Conservation (phyloP, 345 rosid genomes). For the Gossypium ekmanianum region DNA sequence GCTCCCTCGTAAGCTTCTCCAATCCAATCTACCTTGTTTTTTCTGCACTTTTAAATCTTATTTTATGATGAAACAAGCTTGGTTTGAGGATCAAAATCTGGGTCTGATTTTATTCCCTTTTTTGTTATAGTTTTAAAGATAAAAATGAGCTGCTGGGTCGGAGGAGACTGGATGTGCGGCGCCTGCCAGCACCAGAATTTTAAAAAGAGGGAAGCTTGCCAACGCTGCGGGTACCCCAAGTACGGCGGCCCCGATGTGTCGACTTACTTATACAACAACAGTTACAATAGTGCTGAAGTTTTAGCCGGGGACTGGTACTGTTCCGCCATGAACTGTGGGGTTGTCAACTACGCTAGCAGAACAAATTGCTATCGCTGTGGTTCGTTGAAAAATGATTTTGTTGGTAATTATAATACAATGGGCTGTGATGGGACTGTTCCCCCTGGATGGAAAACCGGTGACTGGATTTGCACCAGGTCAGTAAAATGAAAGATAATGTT, state of each 20-base stretch:
- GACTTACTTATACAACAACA: conserved; percentile 37
- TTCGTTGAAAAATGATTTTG: conserved; percentile 38
- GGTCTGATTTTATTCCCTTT: background rate
- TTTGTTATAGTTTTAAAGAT: conserved; percentile 4
- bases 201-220: conserved; percentile 71
- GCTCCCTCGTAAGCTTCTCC: conserved; percentile 3
- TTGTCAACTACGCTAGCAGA: conserved; percentile 87
- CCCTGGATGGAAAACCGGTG: conserved; percentile 94
- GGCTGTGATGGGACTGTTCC: conserved; percentile 35
- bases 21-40: background rate
- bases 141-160: conserved; percentile 73
- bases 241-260: conserved; percentile 70
- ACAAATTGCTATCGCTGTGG: conserved; percentile 75
- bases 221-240: conserved; percentile 64
- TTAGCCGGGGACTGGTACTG: conserved; percentile 98
- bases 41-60: background rate
- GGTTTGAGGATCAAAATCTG: background rate
- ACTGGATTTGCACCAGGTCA: conserved; percentile 84
- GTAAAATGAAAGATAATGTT: background rate
- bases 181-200: conserved; percentile 79
- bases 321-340: conserved; percentile 66
- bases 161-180: conserved; percentile 86
- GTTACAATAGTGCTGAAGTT: conserved; percentile 36
- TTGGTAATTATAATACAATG: conserved; percentile 3
- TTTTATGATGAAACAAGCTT: background rate